Evolutionary conservation across 805 yeast genomes (phyloP).

Genomic region (Saccharomycopsis oosterbeekiorum): DNA sequence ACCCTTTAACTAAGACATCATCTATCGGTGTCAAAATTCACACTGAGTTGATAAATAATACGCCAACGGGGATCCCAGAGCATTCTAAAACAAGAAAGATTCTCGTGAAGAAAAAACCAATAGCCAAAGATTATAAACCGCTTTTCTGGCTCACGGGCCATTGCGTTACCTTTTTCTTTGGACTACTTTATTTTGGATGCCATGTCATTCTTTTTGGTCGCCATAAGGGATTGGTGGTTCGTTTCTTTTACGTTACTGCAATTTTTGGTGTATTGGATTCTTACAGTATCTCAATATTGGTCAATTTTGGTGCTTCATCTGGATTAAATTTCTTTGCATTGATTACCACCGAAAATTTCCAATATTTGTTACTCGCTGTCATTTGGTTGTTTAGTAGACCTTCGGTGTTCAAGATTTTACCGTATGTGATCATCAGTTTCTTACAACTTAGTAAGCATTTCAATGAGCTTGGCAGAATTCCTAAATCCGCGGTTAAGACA

Average conservation of each 20-base stretch:
- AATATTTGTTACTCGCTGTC: conserved; percentile 43
- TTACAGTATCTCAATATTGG: conserved; percentile 41
- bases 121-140: conserved; percentile 34
- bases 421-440: conserved; percentile 46
- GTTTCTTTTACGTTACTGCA: conserved; percentile 44
- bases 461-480: conserved; percentile 28
- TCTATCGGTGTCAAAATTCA: background rate
- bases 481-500: conserved; percentile 30
- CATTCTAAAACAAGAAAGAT: conserved; percentile 16
- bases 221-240: conserved; percentile 33
- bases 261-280: conserved; percentile 48
- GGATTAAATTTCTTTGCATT: conserved; percentile 56
- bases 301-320: conserved; percentile 49
- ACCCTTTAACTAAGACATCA: background rate
- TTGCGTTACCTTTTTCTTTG: conserved; percentile 33
- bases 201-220: conserved; percentile 24
- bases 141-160: conserved; percentile 53
- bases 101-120: conserved; percentile 27
- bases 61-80: background rate
- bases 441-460: conserved; percentile 41
- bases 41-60: background rate
- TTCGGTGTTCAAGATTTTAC: conserved; percentile 55
- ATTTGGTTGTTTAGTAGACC: conserved; percentile 58
- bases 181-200: conserved; percentile 28
- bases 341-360: conserved; percentile 69